Conservation (phyloP, 768 basidiomycete genomes). For the Lactifluus volemus region DNA sequence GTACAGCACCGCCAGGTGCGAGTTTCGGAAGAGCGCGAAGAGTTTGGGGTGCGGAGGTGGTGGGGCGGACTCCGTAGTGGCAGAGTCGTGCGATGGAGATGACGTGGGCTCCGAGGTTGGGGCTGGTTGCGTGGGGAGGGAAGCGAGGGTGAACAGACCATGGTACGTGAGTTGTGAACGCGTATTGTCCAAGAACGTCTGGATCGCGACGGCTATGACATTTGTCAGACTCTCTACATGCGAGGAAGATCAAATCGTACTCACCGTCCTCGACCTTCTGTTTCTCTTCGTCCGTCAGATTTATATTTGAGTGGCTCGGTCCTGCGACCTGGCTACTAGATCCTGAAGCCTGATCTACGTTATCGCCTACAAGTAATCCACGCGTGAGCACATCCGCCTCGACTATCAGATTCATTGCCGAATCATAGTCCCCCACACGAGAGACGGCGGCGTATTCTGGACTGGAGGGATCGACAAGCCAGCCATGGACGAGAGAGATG, state of each 20-base stretch:
- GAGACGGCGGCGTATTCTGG: conserved; percentile 48
- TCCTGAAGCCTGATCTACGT: neutral
- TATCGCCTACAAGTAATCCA: conserved; percentile 45
- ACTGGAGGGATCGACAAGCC: conserved; percentile 68
- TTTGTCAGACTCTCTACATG: too few relatives aligned
- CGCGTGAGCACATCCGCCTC: conserved; percentile 70
- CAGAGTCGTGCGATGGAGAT: conserved; percentile 17
- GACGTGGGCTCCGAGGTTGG: neutral
- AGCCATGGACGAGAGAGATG: conserved; percentile 81
- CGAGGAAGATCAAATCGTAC: conserved; percentile 14
- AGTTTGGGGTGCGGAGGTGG: conserved; percentile 31
- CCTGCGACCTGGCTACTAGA: conserved; percentile 5
- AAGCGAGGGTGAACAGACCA: conserved; percentile 72
- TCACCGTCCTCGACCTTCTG: conserved; percentile 64
- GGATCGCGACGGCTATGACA: conserved; percentile 54
- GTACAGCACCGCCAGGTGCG: conserved; percentile 83
- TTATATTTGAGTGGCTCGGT: conserved; percentile 9
- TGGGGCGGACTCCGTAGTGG: conserved; percentile 29
- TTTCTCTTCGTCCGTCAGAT: conserved; percentile 42
- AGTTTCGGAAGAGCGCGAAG: conserved; percentile 86
- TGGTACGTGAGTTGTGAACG: conserved; percentile 83
- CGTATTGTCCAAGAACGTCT: conserved; percentile 58
- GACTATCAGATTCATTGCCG: conserved; percentile 62
- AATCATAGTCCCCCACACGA: conserved; percentile 60
- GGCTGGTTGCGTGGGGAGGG: neutral